Evolutionary conservation across 2,329 filamentous ascomycete genomes (phyloP).

Genomic region (Tolypocladium tundrense): DNA sequence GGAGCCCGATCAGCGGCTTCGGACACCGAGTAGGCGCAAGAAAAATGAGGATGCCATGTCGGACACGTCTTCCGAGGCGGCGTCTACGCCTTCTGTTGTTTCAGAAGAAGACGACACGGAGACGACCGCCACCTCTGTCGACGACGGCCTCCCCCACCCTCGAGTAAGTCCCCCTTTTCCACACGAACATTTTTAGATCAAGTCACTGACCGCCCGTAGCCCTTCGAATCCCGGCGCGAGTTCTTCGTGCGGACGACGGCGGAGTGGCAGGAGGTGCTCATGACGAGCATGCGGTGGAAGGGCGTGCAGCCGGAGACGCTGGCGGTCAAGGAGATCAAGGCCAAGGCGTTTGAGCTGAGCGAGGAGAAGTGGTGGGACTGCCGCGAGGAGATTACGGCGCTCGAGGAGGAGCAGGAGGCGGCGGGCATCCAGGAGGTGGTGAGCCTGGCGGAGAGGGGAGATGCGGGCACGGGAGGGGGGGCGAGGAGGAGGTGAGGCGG

Average conservation of each 20-base stretch:
- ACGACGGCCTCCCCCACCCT: constrained; percentile 67
- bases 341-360: constrained; percentile 78
- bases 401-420: constrained; percentile 95
- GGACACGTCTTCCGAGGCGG: constrained; percentile 24
- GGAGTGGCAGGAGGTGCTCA: constrained; percentile 82
- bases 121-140: constrained; percentile 40
- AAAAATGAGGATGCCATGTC: constrained; percentile 40
- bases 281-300: constrained; percentile 63
- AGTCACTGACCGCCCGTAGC: constrained; percentile 32
- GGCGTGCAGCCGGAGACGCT: constrained; percentile 56
- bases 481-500: constrained; percentile 19
- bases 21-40: constrained; percentile 45
- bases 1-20: constrained; percentile 34
- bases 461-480: constrained; percentile 30
- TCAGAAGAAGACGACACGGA: constrained; percentile 37
- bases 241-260: constrained; percentile 84
- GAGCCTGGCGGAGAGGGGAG: constrained; percentile 65
- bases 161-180: constrained; percentile 27
- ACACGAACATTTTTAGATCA: background rate
- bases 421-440: constrained; percentile 93
- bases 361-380: constrained; percentile 99
- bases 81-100: constrained; percentile 15
- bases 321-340: constrained; percentile 82
- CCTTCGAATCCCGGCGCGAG: constrained; percentile 82
- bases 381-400: constrained; percentile 78